These are phyloP conservation scores for Trichoderma asperellum DNA, from an alignment of 2,329 filamentous ascomycete species.

Conservation along the genomic window DNA sequence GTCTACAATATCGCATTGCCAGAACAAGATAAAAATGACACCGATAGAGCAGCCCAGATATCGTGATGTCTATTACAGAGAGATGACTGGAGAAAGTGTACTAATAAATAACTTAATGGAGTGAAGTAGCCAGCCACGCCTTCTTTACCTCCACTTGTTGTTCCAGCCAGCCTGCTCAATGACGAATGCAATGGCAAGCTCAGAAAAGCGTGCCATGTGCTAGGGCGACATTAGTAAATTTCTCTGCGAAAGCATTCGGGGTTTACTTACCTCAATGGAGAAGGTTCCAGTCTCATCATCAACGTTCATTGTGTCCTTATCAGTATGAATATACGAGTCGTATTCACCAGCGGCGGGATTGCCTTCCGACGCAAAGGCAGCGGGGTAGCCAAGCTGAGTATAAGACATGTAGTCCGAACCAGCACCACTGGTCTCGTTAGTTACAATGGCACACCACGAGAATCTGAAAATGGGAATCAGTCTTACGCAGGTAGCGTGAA, in stretches of 20 bases:
- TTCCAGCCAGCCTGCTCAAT: slow-evolving; percentile 48
- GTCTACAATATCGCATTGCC: not conserved
- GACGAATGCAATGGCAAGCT: slow-evolving; percentile 46
- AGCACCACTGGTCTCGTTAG: slow-evolving; percentile 51
- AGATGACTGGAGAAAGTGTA: not conserved
- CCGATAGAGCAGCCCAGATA: not conserved
- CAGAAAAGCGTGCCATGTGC: slow-evolving; percentile 48
- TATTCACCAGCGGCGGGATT: slow-evolving; percentile 40
- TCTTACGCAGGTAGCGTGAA: slow-evolving; percentile 40
- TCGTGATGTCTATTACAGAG: not conserved
- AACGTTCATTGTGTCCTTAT: slow-evolving; percentile 45
- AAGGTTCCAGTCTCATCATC: slow-evolving; percentile 45
- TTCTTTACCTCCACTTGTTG: slow-evolving; percentile 43
- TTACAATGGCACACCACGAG: slow-evolving; percentile 68
- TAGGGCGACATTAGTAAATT: slow-evolving; percentile 31
- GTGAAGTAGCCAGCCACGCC: not conserved
- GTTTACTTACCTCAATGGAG: slow-evolving; percentile 43
- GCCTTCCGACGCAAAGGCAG: slow-evolving; percentile 46
- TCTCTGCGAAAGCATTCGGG: not conserved
- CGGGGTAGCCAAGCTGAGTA: slow-evolving; percentile 45
- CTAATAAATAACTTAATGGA: not conserved
- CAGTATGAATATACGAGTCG: slow-evolving; percentile 45
- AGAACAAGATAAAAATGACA: not conserved
- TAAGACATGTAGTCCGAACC: slow-evolving; percentile 50
- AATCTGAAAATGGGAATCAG: not conserved